Conservation (phyloP, 2,329 filamentous ascomycete genomes). For the Onygenales sp. region DNA sequence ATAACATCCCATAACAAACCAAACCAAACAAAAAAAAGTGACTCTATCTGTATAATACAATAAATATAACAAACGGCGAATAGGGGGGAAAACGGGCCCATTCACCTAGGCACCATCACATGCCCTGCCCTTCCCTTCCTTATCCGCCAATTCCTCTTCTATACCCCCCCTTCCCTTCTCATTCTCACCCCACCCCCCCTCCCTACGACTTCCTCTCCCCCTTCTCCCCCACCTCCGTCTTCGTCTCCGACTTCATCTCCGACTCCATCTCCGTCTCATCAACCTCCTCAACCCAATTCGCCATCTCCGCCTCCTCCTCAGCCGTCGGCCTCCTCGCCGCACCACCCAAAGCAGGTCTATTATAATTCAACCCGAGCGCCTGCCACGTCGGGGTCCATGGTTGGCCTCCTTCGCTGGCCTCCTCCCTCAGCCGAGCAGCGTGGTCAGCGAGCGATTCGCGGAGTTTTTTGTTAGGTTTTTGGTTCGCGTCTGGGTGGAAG, state of each 20-base stretch:
- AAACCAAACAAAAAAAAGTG: neutral
- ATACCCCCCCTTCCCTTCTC: too few relatives aligned
- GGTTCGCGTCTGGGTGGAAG: constrained; percentile 24
- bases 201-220: too few relatives aligned
- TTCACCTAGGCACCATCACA: neutral
- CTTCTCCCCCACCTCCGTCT: too few relatives aligned
- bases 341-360: constrained; percentile 16
- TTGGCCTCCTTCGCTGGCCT: constrained; percentile 36
- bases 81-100: neutral
- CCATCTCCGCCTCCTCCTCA: neutral
- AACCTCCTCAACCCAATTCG: neutral
- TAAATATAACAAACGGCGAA: neutral
- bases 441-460: constrained; percentile 45
- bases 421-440: constrained; percentile 53
- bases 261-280: neutral
- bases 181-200: too few relatives aligned
- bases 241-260: neutral
- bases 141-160: neutral
- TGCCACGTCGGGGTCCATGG: constrained; percentile 48
- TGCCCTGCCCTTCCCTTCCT: neutral
- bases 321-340: neutral
- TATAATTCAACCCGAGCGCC: constrained; percentile 30
- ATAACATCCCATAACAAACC: too few relatives aligned
- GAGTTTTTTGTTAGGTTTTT: constrained; percentile 31
- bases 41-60: neutral